Percentiles rank a stretch among this genome's conserved stretches.
phyloP scores from a whole-genome alignment of 805 yeast species.

The Pichia phayaonensis region DNA sequence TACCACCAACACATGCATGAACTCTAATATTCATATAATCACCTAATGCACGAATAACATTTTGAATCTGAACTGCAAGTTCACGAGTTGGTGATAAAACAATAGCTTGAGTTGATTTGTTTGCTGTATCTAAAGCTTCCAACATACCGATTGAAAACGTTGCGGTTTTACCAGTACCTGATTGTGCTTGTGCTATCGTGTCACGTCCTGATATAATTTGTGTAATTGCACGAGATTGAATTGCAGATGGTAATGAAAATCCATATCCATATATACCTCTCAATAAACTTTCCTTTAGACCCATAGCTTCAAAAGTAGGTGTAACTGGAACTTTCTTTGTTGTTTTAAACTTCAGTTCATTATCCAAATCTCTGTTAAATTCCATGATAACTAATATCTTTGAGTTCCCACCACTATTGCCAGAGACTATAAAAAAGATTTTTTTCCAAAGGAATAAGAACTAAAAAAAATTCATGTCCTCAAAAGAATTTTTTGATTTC shows the following conservation, averaged over 20 bases:
- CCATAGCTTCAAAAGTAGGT: slow-evolving; percentile 63
- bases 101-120: slow-evolving; percentile 81
- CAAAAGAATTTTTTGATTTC: neutral
- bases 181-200: slow-evolving; percentile 77
- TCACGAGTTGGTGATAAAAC: slow-evolving; percentile 97
- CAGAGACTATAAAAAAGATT: neutral
- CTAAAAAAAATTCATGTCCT: neutral
- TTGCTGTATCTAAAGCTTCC: slow-evolving; percentile 57
- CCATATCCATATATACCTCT: slow-evolving; percentile 74
- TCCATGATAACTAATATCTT: slow-evolving; percentile 31
- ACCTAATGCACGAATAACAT: slow-evolving; percentile 85
- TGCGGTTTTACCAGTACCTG: slow-evolving; percentile 90
- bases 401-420: neutral
- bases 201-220: slow-evolving; percentile 73
- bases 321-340: slow-evolving; percentile 47
- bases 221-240: slow-evolving; percentile 72
- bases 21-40: slow-evolving; percentile 83
- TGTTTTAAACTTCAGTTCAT: slow-evolving; percentile 52
- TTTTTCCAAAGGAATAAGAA: too few relatives aligned
- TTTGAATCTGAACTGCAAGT: slow-evolving; percentile 92
- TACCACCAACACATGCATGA: slow-evolving; percentile 98
- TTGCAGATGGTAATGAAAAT: slow-evolving; percentile 74
- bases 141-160: slow-evolving; percentile 66
- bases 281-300: slow-evolving; percentile 55
- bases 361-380: slow-evolving; percentile 53